Evolutionary conservation across 768 basidiomycete genomes (phyloP).

Genomic region (Leccinum disarticulatum): DNA sequence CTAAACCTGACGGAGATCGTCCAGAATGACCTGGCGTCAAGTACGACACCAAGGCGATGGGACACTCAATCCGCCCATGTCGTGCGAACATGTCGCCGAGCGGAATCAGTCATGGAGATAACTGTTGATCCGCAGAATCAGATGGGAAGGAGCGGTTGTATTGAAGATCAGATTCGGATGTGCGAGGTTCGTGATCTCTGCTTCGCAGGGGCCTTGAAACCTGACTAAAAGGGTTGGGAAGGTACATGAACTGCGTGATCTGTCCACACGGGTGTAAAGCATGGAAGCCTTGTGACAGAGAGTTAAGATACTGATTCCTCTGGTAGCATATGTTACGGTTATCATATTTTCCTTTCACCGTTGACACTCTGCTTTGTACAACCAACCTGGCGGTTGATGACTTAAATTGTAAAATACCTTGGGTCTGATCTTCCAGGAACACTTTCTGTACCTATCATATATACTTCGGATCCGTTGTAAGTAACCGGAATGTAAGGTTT

Average conservation of each 20-base stretch:
- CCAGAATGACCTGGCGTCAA: not conserved
- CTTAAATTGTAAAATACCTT: not conserved
- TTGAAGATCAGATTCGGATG: too few species aligned
- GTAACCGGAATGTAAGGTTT: too few species aligned
- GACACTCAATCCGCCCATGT: not conserved
- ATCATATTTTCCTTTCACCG: too few species aligned
- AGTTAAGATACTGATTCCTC: not conserved
- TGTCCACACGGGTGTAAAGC: not conserved
- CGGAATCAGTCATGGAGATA: not conserved
- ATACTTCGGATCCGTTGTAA: too few species aligned
- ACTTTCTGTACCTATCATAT: too few species aligned
- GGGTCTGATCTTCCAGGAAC: too few species aligned
- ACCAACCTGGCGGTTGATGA: not conserved
- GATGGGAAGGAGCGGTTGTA: not conserved
- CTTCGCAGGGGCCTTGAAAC: too few species aligned
- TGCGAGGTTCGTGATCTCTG: not conserved
- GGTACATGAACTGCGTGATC: not conserved
- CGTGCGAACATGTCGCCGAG: not conserved
- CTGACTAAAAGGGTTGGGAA: not conserved
- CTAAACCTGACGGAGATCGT: not conserved
- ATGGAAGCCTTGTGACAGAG: not conserved
- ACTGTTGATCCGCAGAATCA: not conserved
- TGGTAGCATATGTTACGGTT: too few species aligned
- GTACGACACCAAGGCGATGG: not conserved
- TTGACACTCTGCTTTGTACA: not conserved